phyloP scores from a whole-genome alignment of 2,329 filamentous ascomycete species.

The Beauveria australis region DNA sequence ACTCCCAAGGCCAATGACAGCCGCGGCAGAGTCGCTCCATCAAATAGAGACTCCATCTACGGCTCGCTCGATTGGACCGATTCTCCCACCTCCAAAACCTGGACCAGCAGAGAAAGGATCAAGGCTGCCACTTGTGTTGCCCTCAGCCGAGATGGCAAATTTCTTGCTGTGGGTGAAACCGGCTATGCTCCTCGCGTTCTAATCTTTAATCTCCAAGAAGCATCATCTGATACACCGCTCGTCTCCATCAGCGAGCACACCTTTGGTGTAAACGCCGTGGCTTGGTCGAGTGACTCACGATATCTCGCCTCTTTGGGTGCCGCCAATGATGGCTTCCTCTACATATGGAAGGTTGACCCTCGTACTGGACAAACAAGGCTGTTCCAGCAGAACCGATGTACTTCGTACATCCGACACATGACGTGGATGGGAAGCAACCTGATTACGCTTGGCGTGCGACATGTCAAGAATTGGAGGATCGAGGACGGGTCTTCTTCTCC shows the following conservation, averaged over 20 bases:
- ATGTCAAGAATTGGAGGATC: slow-evolving; percentile 88
- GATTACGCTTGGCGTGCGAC: slow-evolving; percentile 80
- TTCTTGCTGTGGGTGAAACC: slow-evolving; percentile 88
- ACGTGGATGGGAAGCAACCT: slow-evolving; percentile 80
- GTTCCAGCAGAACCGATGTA: slow-evolving; percentile 84
- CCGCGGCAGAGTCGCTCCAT: slow-evolving; percentile 44
- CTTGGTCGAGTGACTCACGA: slow-evolving; percentile 80
- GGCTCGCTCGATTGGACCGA: slow-evolving; percentile 51
- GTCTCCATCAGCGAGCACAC: slow-evolving; percentile 83
- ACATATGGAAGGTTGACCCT: slow-evolving; percentile 81
- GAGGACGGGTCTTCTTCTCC: slow-evolving; percentile 60
- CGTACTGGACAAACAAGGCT: slow-evolving; percentile 72
- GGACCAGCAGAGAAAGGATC: slow-evolving; percentile 84
- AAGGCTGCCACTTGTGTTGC: slow-evolving; percentile 90
- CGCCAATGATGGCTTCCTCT: slow-evolving; percentile 88
- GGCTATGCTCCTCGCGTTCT: slow-evolving; percentile 88
- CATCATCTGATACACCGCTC: slow-evolving; percentile 70
- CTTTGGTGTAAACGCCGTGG: slow-evolving; percentile 79
- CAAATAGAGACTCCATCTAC: slow-evolving; percentile 40
- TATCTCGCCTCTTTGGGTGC: slow-evolving; percentile 84
- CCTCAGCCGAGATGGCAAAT: slow-evolving; percentile 78
- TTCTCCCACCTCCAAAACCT: slow-evolving; percentile 58
- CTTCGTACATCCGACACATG: slow-evolving; percentile 76
- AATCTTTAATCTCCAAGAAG: slow-evolving; percentile 78
- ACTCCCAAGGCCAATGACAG: slow-evolving; percentile 57